These are phyloP conservation scores for Coprinellus aureogranulatus DNA, from an alignment of 768 basidiomycete genomes.

Conservation along the genomic window DNA sequence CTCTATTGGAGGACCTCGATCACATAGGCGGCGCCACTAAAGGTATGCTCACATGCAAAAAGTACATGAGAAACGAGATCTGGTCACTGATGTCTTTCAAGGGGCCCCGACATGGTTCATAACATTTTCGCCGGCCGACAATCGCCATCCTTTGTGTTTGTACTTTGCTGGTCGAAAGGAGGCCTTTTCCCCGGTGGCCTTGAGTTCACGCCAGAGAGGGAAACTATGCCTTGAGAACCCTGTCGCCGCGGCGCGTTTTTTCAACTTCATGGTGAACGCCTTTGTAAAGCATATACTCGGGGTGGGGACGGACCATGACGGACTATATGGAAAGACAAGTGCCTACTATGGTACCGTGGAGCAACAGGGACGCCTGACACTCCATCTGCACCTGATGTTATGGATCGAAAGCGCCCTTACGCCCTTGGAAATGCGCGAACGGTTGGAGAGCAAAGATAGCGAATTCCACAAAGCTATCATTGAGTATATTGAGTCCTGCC, in stretches of 20 bases:
- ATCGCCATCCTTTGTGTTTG: constrained; percentile 28
- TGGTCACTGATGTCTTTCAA: not conserved
- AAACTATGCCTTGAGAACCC: constrained; percentile 21
- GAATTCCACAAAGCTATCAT: not conserved
- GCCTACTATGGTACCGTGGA: constrained; percentile 32
- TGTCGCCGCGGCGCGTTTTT: constrained; percentile 9
- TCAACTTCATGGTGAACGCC: not conserved
- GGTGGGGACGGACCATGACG: not conserved
- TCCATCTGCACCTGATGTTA: constrained; percentile 33
- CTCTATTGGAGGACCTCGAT: constrained; percentile 18
- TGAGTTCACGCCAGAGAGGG: constrained; percentile 8
- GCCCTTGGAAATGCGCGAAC: not conserved
- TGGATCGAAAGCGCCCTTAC: constrained; percentile 31
- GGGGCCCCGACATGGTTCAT: constrained; percentile 1
- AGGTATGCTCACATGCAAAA: constrained; percentile 19
- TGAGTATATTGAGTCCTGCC: not conserved
- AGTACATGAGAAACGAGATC: constrained; percentile 23
- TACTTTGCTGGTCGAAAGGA: constrained; percentile 24
- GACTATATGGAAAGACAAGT: constrained; percentile 16
- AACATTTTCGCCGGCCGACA: constrained; percentile 23
- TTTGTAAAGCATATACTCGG: not conserved
- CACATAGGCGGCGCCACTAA: constrained; percentile 20
- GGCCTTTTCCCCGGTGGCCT: constrained; percentile 11
- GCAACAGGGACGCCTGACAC: constrained; percentile 30
- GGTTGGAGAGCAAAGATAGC: not conserved